Base-by-base conservation (phyloP, 352 stramenopile species). In the Phytopythium oedochilum region DNA sequence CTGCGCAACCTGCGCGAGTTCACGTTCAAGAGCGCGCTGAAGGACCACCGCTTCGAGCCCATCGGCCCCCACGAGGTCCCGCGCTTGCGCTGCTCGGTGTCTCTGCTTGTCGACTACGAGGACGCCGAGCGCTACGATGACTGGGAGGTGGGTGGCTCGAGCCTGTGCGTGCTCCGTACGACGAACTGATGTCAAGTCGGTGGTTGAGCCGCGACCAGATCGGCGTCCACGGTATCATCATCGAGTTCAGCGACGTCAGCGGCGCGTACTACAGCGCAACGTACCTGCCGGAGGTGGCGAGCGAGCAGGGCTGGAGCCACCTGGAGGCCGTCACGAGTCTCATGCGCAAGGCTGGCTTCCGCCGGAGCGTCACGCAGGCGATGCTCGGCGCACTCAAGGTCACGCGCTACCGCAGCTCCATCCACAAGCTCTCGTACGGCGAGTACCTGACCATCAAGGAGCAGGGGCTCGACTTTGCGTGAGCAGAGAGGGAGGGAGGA, bases 1-100 rank as follows among this genome's bases (percentile, higher is more conserved):
- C 63, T 93, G 42, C 59, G 63, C 18, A 90, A 90, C 38, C 50
- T 93, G 54, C 81, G 78, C 31, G 79, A 90, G 46, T 93, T 92
- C 55, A 87, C 77, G 32, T 89, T 92, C 62, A 92, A 92, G 61
- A 91, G 81, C 56, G 83, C 83, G 23, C 64, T 93, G 35, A 80
- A 80, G 43, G 83, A 93, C 63, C 78, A 55, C 11, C 80, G 83
- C 49, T 93, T 93, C 52, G 78, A 86, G 40, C 83, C 83, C 36
- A 93, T 93, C 52, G 52, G 51, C 22, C 77, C 81, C 2, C 68
- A 83, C 36, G 83, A 93, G 56, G 61, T 93, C 15, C 68, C 83
- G 3, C 68, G 66, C 11, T 61, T 93, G 31, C 75, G 81, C 58
- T 91, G 81, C 69, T 88, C 80, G 8, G 83, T 93, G 63, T 93